A percentile compares a stretch with the other conserved stretches of the same genome.
Evolutionary conservation across 179 eudicot genomes (phyloP).

Genomic region (Silene noctiflora): DNA sequence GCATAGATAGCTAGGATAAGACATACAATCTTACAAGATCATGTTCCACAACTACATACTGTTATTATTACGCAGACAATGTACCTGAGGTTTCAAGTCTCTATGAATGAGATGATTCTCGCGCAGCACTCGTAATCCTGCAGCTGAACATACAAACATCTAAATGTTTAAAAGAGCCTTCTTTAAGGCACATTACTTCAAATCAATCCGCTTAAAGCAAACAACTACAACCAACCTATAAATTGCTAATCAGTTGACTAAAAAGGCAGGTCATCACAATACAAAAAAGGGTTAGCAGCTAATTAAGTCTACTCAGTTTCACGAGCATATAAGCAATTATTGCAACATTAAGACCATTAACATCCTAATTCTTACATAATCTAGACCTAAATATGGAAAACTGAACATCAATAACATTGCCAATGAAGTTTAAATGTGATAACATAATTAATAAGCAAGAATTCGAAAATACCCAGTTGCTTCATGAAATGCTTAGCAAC

Average conservation of each 20-base stretch:
- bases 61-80: not conserved
- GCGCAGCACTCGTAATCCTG: conserved; percentile 50
- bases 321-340: not conserved
- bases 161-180: not conserved
- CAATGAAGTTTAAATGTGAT: not conserved
- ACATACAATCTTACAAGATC: not conserved
- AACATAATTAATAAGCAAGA: not conserved
- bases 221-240: not conserved
- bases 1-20: not conserved
- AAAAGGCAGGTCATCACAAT: conserved; percentile 1
- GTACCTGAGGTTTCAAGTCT: conserved; percentile 59
- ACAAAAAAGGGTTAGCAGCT: not conserved
- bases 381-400: not conserved
- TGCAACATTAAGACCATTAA: not conserved
- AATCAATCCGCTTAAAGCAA: conserved; percentile 1
- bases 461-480: conserved; percentile 41
- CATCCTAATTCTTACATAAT: conserved; percentile 4
- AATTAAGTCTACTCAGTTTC: conserved; percentile 11
- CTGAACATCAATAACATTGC: not conserved
- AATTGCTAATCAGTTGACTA: not conserved
- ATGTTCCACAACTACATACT: not conserved
- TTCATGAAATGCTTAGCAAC: conserved; percentile 53
- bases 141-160: conserved; percentile 36
- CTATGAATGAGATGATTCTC: conserved; percentile 53
- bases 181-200: not conserved